Percentiles rank a stretch among this genome's conserved stretches.
phyloP scores from a whole-genome alignment of 1,139 yeast genomes.

The Blastobotrys capitulatus region DNA sequence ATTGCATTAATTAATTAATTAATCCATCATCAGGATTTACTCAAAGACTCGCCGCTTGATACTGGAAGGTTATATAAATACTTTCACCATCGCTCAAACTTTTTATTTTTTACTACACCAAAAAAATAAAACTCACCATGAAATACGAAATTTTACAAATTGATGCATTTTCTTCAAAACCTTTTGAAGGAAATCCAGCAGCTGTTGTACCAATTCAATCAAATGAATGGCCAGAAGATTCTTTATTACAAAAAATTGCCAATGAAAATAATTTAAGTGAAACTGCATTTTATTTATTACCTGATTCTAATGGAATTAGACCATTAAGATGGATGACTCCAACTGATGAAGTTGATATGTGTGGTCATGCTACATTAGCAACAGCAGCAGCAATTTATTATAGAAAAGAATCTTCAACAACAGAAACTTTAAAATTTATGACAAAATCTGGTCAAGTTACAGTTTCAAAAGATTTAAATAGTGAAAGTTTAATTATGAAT shows the following conservation, averaged over 20 bases:
- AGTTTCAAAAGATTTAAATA: background rate
- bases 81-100: no score
- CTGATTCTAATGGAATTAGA: background rate
- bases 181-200: constrained; percentile 8
- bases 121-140: background rate
- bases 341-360: constrained; percentile 5
- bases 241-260: constrained; percentile 3
- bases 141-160: constrained; percentile 4
- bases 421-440: background rate
- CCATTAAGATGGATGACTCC: constrained; percentile 9
- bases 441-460: constrained; percentile 1
- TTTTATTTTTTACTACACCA: no score
- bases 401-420: background rate
- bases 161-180: constrained; percentile 6
- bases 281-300: constrained; percentile 4
- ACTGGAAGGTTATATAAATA: no score
- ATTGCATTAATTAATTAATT: no score
- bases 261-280: constrained; percentile 7
- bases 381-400: constrained; percentile 4
- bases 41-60: no score
- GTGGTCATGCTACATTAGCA: constrained; percentile 9
- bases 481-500: constrained; percentile 1
- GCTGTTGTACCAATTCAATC: constrained; percentile 8
- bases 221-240: background rate
- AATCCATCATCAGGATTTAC: no score